phyloP scores from a whole-genome alignment of 495 filamentous ascomycete genomes.

The Penicillium lagena region DNA sequence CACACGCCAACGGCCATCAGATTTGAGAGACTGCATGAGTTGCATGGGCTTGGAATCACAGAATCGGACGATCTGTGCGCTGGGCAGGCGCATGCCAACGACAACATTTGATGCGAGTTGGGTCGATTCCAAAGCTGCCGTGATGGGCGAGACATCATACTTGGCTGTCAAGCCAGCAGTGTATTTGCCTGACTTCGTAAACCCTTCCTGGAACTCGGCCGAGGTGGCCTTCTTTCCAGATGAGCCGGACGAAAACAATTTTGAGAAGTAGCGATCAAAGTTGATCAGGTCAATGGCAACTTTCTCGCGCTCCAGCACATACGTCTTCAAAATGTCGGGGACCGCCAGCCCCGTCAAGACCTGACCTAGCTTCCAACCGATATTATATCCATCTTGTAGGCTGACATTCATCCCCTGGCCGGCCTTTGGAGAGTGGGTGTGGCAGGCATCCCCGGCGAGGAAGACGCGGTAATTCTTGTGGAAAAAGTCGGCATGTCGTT shows the following conservation, averaged over 20 bases:
- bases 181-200: conserved; percentile 54
- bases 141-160: conserved; percentile 49
- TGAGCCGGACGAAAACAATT: conserved; percentile 51
- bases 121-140: conserved; percentile 19
- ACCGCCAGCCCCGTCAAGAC: conserved; percentile 53
- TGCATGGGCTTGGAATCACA: conserved; percentile 54
- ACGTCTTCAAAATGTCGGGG: conserved; percentile 57
- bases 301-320: conserved; percentile 60
- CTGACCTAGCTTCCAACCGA: conserved; percentile 73
- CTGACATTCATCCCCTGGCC: conserved; percentile 50
- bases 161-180: conserved; percentile 57
- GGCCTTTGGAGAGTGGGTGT: conserved; percentile 58
- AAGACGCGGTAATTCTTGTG: conserved; percentile 47
- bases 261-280: conserved; percentile 63
- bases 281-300: conserved; percentile 67
- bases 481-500: conserved; percentile 52
- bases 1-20: conserved; percentile 59
- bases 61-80: conserved; percentile 53
- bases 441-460: conserved; percentile 54
- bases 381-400: conserved; percentile 53
- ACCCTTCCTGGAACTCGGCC: conserved; percentile 48
- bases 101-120: conserved; percentile 39
- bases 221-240: conserved; percentile 27
- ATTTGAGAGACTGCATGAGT: conserved; percentile 36
- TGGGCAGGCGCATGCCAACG: conserved; percentile 52